Evolutionary conservation across 2,329 filamentous ascomycete species (phyloP).

Genomic region (Tolypocladium endophyticum): DNA sequence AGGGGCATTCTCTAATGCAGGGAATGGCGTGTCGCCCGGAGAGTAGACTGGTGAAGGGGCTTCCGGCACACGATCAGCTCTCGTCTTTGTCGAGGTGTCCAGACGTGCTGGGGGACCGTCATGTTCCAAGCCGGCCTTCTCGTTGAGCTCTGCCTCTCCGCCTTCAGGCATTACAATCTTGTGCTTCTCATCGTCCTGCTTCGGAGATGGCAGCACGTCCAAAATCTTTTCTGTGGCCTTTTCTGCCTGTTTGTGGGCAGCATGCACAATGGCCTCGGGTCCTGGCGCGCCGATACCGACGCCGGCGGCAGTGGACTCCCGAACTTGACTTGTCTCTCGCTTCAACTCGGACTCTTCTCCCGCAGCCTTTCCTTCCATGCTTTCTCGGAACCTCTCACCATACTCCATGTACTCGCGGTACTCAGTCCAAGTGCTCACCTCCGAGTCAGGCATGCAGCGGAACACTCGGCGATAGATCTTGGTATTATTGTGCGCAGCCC

Average conservation of each 20-base stretch:
- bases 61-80: not conserved
- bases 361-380: slow-evolving; percentile 43
- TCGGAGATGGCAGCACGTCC: slow-evolving; percentile 12
- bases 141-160: slow-evolving; percentile 18
- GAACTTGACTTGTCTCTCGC: slow-evolving; percentile 19
- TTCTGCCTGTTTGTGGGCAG: slow-evolving; percentile 18
- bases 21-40: slow-evolving; percentile 34
- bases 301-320: slow-evolving; percentile 20
- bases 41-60: slow-evolving; percentile 9
- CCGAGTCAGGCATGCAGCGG: slow-evolving; percentile 91
- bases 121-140: slow-evolving; percentile 12
- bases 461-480: slow-evolving; percentile 90
- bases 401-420: slow-evolving; percentile 81
- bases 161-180: slow-evolving; percentile 21
- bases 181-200: slow-evolving; percentile 18
- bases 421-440: slow-evolving; percentile 86
- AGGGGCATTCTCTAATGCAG: slow-evolving; percentile 30
- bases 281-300: slow-evolving; percentile 33
- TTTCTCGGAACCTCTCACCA: slow-evolving; percentile 63
- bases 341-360: slow-evolving; percentile 40
- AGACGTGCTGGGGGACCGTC: not conserved
- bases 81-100: not conserved
- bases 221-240: slow-evolving; percentile 21
- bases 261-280: slow-evolving; percentile 25
- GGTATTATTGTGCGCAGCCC: slow-evolving; percentile 87